Evolutionary conservation across 768 basidiomycete genomes (phyloP), one percentile per base, ranked within the genome.

Genomic region (Melanogaster broomeanus): DNA sequence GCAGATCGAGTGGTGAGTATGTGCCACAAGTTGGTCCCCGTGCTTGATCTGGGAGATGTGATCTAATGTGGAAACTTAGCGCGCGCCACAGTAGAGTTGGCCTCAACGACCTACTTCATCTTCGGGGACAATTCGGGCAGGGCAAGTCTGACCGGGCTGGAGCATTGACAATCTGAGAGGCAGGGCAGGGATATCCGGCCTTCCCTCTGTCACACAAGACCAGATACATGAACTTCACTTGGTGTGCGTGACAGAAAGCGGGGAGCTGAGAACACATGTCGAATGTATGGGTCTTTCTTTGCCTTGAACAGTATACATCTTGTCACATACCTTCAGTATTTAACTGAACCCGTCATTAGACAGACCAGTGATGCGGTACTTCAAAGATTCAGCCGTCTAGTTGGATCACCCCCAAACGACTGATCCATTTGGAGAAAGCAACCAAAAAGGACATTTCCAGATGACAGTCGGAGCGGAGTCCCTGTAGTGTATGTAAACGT

Each of bases 291-390:
- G 52, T 40, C 22, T 55, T 47, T 40, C 22, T 55, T 47, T 18
- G 27, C 41, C 21, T n/a, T 16, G 13, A 34, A 18, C 34, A 42
- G 27, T 52, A 47, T 64, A 53, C 38, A 34, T 24, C 19, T 52
- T 38, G 15, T 37, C 33, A 64, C 59, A 48, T 56, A 58, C 56
- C 48, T 52, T 49, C 37, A 33, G 22, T 53, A 42, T 65, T 60
- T 64, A 66, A 43, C 24, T 13, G 39, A 49, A 40, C 19, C 18
- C 45, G n/a, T 12, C 44, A 37, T 28, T 12, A 9, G n/a, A n/a
- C n/a, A n/a, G n/a, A n/a, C n/a, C n/a, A n/a, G n/a, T n/a, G n/a
- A n/a, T n/a, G n/a, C n/a, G n/a, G n/a, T n/a, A n/a, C n/a, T n/a
- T 15, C 27, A n/a, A 24, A 45, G 13, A 15, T 39, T 28, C 6